phyloP scores from a whole-genome alignment of 371 early-diverging fungal species.

The Syncephalastrum racemosum region DNA sequence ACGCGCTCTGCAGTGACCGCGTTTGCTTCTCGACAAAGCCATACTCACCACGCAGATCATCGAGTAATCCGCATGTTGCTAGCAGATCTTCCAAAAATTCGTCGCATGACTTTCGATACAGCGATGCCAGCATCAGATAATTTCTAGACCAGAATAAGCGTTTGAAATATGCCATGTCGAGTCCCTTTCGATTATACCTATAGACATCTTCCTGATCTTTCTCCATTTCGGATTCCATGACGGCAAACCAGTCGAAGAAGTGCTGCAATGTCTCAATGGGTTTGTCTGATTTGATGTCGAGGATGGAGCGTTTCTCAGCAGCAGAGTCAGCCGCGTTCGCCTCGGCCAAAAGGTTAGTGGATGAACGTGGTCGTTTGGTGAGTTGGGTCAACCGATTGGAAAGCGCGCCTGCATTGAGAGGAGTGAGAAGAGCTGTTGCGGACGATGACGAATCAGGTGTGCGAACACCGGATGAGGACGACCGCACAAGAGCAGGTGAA shows the following conservation, averaged over 20 bases:
- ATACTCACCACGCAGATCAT: conserved; percentile 64
- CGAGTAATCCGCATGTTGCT: conserved; percentile 52
- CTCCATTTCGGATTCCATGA: conserved; percentile 78
- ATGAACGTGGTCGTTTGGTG: conserved; percentile 41
- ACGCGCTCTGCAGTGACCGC: conserved; percentile 71
- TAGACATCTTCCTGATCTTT: conserved; percentile 84
- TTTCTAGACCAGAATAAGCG: conserved; percentile 28
- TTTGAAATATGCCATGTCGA: not conserved
- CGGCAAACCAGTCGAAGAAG: conserved; percentile 90
- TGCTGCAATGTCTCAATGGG: conserved; percentile 85
- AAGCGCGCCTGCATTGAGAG: conserved; percentile 29
- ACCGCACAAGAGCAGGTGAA: conserved; percentile 27
- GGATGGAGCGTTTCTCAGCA: conserved; percentile 29
- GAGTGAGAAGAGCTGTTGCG: conserved; percentile 11
- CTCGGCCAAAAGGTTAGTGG: conserved; percentile 41
- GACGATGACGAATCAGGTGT: conserved; percentile 29
- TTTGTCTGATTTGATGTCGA: conserved; percentile 35
- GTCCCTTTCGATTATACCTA: conserved; percentile 39
- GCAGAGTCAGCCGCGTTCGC: conserved; percentile 32
- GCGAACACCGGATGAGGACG: conserved; percentile 32
- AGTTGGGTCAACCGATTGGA: conserved; percentile 26
- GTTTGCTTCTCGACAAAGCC: conserved; percentile 76
- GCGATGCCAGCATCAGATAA: conserved; percentile 49
- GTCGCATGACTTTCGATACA: conserved; percentile 54
- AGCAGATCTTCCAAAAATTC: conserved; percentile 61